Conservation (phyloP, 1,284 basidiomycete species). For the Trametes pubescens region DNA sequence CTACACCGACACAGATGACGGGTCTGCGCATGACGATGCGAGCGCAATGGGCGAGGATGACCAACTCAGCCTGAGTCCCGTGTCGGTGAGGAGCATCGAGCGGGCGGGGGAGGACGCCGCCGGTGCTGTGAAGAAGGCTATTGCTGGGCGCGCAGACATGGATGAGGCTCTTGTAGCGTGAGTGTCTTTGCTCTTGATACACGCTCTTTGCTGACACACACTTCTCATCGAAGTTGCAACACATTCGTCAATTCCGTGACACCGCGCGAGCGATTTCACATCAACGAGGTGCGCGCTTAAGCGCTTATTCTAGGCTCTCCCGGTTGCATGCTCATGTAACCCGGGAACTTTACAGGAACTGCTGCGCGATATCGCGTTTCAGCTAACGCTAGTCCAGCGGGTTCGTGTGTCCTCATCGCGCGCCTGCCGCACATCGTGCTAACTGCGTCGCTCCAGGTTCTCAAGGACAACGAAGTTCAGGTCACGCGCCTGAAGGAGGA, state of each 20-base stretch:
- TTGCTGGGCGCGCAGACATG: slow-evolving; percentile 20
- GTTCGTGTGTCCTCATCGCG: slow-evolving; percentile 8
- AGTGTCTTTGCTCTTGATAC: not conserved
- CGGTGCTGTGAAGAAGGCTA: slow-evolving; percentile 18
- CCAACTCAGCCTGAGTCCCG: slow-evolving; percentile 20
- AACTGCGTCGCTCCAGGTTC: slow-evolving; percentile 8
- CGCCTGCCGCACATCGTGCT: not conserved
- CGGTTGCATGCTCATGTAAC: not conserved
- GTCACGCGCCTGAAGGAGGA: slow-evolving; percentile 15
- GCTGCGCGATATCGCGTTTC: slow-evolving; percentile 25
- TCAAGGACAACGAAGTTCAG: slow-evolving; percentile 15
- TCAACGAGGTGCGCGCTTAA: slow-evolving; percentile 24
- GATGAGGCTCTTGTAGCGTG: slow-evolving; percentile 26
- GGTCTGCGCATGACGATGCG: not conserved
- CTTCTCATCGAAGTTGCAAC: slow-evolving; percentile 24
- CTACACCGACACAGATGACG: slow-evolving; percentile 31
- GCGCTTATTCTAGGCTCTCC: too few relatives aligned
- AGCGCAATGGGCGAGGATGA: not conserved
- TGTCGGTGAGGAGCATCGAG: slow-evolving; percentile 25
- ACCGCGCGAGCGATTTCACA: slow-evolving; percentile 22
- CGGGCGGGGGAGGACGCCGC: slow-evolving; percentile 24
- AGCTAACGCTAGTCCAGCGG: slow-evolving; percentile 26
- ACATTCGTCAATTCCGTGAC: slow-evolving; percentile 32
- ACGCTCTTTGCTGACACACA: not conserved
- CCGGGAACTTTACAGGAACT: slow-evolving; percentile 15